phyloP scores from a whole-genome alignment of 208 protist genomes.

The Wallacemonas sp. region DNA sequence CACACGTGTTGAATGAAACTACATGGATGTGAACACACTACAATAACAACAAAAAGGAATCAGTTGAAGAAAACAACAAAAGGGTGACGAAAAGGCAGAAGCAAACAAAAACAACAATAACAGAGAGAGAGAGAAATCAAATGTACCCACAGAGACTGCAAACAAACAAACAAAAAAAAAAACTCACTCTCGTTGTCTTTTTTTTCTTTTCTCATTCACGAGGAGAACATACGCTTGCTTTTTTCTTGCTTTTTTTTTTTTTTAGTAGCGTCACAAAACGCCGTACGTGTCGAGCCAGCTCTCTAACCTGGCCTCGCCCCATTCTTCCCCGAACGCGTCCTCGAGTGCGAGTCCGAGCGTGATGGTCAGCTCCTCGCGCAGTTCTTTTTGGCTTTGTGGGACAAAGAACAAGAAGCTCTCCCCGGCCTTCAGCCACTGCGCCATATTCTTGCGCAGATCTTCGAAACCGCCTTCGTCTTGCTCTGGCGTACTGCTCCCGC shows the following conservation, averaged over 20 bases:
- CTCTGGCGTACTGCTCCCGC: not conserved
- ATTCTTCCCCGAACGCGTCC: slow-evolving; percentile 35
- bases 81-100: slow-evolving; percentile 14
- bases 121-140: slow-evolving; percentile 7
- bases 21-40: too few relatives aligned
- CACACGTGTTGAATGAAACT: too few relatives aligned
- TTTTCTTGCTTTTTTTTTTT: not conserved
- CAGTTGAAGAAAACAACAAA: too few relatives aligned
- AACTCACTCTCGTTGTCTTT: not conserved
- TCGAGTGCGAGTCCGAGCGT: slow-evolving; percentile 42
- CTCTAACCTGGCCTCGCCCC: not conserved
- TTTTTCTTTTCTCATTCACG: too few relatives aligned
- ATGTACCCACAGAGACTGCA: not conserved
- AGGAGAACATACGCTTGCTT: not conserved
- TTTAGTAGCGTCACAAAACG: slow-evolving; percentile 8
- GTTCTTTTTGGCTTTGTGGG: slow-evolving; percentile 23
- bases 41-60: too few relatives aligned
- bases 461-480: slow-evolving; percentile 34
- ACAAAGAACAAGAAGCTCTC: slow-evolving; percentile 51
- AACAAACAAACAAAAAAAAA: not conserved
- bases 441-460: slow-evolving; percentile 37
- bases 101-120: slow-evolving; percentile 12
- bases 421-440: slow-evolving; percentile 20
- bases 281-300: slow-evolving; percentile 8
- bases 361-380: slow-evolving; percentile 37